Evolutionary conservation across 768 basidiomycete genomes (phyloP).

Genomic region (Favolaschia claudopus): DNA sequence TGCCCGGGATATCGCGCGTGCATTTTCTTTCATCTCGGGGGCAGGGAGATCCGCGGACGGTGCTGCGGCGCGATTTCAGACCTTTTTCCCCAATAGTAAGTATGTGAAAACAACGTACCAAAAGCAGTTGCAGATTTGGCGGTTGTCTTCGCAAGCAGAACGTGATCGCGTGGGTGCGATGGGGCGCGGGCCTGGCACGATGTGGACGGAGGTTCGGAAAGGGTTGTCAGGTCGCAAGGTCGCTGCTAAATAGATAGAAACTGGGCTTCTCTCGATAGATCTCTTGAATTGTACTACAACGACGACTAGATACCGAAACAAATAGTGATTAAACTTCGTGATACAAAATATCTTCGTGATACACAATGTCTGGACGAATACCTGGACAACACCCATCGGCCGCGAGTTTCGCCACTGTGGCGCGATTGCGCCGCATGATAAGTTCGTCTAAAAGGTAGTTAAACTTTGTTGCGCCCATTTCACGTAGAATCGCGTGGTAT

Average conservation of each 20-base stretch:
- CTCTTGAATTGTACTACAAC: too few relatives aligned
- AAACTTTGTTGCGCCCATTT: slow-evolving; percentile 33
- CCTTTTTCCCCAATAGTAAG: not conserved
- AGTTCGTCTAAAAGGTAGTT: slow-evolving; percentile 44
- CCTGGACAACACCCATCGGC: not conserved
- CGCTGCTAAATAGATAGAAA: too few relatives aligned
- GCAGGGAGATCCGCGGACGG: not conserved
- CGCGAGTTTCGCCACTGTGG: slow-evolving; percentile 2
- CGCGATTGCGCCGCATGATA: slow-evolving; percentile 30
- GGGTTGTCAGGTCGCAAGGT: too few relatives aligned
- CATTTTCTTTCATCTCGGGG: not conserved
- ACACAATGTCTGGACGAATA: not conserved
- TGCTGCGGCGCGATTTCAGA: not conserved
- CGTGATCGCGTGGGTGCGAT: too few relatives aligned
- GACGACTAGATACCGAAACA: too few relatives aligned
- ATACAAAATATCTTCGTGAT: too few relatives aligned
- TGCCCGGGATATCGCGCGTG: not conserved
- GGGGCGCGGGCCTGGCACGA: too few relatives aligned
- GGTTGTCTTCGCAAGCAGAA: too few relatives aligned
- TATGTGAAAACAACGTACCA: not conserved
- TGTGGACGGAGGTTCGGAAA: too few relatives aligned
- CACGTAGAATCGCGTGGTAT: slow-evolving; percentile 31
- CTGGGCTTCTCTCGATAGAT: too few relatives aligned
- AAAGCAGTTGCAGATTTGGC: not conserved
- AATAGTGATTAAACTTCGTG: too few relatives aligned